Evolutionary conservation across 345 rosid species (phyloP).

Genomic region (Populus alba): DNA sequence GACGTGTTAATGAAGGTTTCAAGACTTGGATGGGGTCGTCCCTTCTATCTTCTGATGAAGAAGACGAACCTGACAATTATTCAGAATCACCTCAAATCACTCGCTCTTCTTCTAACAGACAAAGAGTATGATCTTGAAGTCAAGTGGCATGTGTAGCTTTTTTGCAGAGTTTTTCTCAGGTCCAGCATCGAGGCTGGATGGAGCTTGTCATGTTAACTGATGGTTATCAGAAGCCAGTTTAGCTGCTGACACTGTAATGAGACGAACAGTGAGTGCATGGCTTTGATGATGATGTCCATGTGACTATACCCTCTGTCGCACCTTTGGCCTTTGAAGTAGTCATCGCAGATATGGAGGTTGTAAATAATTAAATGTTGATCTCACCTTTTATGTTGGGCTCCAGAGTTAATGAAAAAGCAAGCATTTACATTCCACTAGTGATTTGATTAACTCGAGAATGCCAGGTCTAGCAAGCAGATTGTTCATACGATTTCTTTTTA

Average conservation of each 20-base stretch:
- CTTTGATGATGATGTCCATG: neutral
- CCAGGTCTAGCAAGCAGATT: neutral
- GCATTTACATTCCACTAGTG: neutral
- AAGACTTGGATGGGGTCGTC: constrained; percentile 95
- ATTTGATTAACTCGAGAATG: neutral
- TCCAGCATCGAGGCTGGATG: constrained; percentile 5
- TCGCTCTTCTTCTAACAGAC: constrained; percentile 34
- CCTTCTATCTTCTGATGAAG: constrained; percentile 81
- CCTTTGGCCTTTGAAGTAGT: neutral
- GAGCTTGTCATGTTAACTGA: constrained; percentile 7
- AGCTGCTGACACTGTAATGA: neutral
- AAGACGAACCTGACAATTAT: constrained; percentile 65
- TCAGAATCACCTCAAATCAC: constrained; percentile 41
- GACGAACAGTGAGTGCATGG: neutral
- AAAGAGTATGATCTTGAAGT: constrained; percentile 31
- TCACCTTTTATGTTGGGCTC: constrained; percentile 1
- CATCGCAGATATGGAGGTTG: constrained; percentile 16
- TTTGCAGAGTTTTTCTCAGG: neutral
- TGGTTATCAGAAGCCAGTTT: constrained; percentile 3
- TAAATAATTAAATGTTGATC: constrained; percentile 24
- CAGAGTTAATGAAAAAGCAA: neutral
- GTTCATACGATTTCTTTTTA: too few species aligned
- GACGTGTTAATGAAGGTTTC: constrained; percentile 78
- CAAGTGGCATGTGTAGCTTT: neutral
- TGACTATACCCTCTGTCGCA: neutral